Evolutionary conservation across 2,329 filamentous ascomycete species (phyloP), one percentile per base, ranked within the genome.

Genomic region (Aspergillus novofumigatus): DNA sequence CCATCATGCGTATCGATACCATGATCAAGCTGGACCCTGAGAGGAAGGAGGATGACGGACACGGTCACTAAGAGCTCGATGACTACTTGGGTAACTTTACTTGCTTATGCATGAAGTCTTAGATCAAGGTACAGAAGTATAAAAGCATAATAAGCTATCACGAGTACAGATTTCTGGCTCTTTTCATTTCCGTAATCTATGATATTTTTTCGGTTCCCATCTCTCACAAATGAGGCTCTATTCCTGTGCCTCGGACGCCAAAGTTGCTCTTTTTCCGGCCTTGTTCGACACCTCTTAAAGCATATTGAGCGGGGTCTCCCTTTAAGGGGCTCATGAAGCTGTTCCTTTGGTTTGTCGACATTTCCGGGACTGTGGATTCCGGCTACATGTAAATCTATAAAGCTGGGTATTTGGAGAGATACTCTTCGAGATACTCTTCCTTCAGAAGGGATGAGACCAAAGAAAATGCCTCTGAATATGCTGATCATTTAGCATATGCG

Each of bases 1-100:
- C 92, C 72, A 97, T 99, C 75, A 97, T 99, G 94, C 86, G 94
- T 70, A 99, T 99, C 73, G 94, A 99, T 80, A 97, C 94, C 64
- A 83, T 99, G 77, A 97, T 99, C 79, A 96, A 96, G 82, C 80
- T 99, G 76, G 94, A 99, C 81, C 92, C 92, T 20, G 92, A 97
- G 81, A 84, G 88, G 80, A 83, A 84, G 71, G 84, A 86, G 70
- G 84, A 96, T 78, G 90, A 94, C 69, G 92, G 91, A 56, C 91
- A 95, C 77, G 91, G 88, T 54, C 91, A 96, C 79, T 94, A 83
- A 67, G 28, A 29, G 14, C 35, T 25, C 26, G 32, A 47, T 35
- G 35, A 32, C 47, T 48, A 26, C 50, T 48, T 48, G 48, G 41
- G 48, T 41, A 49, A 20, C 26, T 49, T 49, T 51, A n/a, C 49